Percentiles rank a stretch among this genome's conserved stretches.
phyloP scores from a whole-genome alignment of 2,329 filamentous ascomycete species.

The Trichoderma arundinaceum region DNA sequence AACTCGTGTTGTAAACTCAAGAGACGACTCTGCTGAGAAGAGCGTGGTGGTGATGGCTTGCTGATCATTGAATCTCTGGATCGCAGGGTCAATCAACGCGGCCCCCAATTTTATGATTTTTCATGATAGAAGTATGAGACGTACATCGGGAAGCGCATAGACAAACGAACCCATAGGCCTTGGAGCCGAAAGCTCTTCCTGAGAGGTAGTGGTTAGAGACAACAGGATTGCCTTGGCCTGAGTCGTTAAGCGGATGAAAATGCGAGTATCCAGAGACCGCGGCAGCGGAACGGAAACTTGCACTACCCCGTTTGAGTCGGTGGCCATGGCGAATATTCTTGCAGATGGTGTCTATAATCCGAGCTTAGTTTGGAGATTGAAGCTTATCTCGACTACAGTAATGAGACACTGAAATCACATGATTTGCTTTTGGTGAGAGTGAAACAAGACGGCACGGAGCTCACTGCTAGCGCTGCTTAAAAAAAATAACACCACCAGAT shows the following conservation, averaged over 20 bases:
- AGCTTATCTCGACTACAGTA: not conserved
- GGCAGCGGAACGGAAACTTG: conserved; percentile 66
- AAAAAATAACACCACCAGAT: conserved; percentile 11
- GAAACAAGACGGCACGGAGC: not conserved
- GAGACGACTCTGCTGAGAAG: conserved; percentile 73
- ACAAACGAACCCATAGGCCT: conserved; percentile 84
- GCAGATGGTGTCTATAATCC: not conserved
- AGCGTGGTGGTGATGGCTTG: conserved; percentile 79
- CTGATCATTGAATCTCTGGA: conserved; percentile 57
- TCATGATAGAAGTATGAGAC: conserved; percentile 33
- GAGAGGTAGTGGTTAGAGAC: conserved; percentile 64
- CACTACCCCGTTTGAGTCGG: conserved; percentile 34
- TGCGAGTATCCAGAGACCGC: conserved; percentile 63
- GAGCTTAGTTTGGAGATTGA: not conserved
- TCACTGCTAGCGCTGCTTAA: conserved; percentile 13
- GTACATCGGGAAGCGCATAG: conserved; percentile 89
- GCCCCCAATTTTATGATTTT: not conserved
- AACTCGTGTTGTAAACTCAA: conserved; percentile 86
- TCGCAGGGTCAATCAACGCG: conserved; percentile 23
- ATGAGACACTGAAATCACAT: conserved; percentile 35
- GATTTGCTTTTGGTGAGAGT: conserved; percentile 30
- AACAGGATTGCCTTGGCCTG: conserved; percentile 63
- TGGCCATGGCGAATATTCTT: conserved; percentile 35
- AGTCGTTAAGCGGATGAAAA: conserved; percentile 65
- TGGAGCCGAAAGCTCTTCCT: conserved; percentile 56